Base-by-base conservation (phyloP, 768 basidiomycete genomes). In the Boletus sensibilis region DNA sequence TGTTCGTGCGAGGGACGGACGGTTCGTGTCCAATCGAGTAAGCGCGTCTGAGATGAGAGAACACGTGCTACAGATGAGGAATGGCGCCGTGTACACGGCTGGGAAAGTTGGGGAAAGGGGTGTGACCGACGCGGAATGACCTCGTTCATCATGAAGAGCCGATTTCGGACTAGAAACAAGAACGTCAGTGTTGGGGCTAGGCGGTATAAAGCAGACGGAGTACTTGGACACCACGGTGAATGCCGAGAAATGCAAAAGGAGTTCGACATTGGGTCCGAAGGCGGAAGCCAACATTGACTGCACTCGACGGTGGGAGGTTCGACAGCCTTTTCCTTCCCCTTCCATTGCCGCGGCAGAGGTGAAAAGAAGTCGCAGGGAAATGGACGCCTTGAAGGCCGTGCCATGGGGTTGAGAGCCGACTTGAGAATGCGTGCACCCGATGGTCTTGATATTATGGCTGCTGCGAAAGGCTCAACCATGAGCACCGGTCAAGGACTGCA, bases 401-500 rank as follows among this genome's bases (percentile, higher is more conserved):
- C 48, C 67, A 74, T 70, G 58, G 67, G 62, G 45, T 58, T 60
- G 41, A 71, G 56, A 44, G 71, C 63, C 51, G 68, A 57, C 56
- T 61, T 70, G 41, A 70, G 64, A 50, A 69, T 46, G 57, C 66
- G 60, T 51, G 55, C 63, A 51, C 63, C 64, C 38, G 62, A 58
- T 39, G 68, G 58, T 53, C 70, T 76, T 78, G 71, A 81, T 69
- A 61, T 38, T 38, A 85, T 73, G 70, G 79, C 78, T 42, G 80
- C 76, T 55, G 80, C 78, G 61, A 87, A 73, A 65, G 83, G 82
- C 76, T 87, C 84, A 64, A 86, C 77, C 85, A 86, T 87, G 76
- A 72, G 74, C 73, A 70, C 60, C 65, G 62, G 51, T 27, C 40
- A 25, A 39, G 53, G 46, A 47, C 67, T 44, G 18, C 20, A 60